Percentiles rank a stretch among this genome's conserved stretches.
Evolutionary conservation across 2,329 filamentous ascomycete species (phyloP).

Genomic region (Calonectria multiphialidica): DNA sequence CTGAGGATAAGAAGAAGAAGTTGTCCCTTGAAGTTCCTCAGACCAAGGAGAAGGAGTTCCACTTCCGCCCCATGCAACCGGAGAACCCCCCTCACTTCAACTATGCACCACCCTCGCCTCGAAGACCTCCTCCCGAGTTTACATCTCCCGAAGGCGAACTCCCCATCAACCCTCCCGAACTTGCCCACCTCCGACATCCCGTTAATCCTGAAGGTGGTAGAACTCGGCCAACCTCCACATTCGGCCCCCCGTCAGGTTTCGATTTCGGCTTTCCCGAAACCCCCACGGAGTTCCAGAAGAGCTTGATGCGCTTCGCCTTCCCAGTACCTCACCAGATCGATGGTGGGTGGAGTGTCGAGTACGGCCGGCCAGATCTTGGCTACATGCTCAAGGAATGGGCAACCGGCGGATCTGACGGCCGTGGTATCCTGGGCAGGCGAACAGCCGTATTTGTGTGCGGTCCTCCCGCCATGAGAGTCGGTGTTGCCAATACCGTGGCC

Average conservation of each 20-base stretch:
- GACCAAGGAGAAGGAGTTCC: slow-evolving; percentile 59
- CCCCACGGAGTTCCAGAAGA: slow-evolving; percentile 90
- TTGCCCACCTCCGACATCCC: slow-evolving; percentile 67
- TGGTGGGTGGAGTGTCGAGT: slow-evolving; percentile 92
- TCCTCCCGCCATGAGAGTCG: slow-evolving; percentile 86
- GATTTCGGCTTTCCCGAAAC: slow-evolving; percentile 87
- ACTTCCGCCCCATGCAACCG: slow-evolving; percentile 67
- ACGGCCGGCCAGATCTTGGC: slow-evolving; percentile 88
- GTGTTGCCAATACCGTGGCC: slow-evolving; percentile 89
- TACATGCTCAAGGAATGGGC: slow-evolving; percentile 89
- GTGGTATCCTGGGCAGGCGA: slow-evolving; percentile 80
- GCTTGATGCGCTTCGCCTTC: slow-evolving; percentile 90
- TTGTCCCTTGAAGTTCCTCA: slow-evolving; percentile 36
- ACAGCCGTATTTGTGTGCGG: slow-evolving; percentile 96
- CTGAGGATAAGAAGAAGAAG: slow-evolving; percentile 56
- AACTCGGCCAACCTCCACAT: slow-evolving; percentile 65
- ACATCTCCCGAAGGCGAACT: slow-evolving; percentile 39
- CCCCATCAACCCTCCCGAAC: slow-evolving; percentile 61
- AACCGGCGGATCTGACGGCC: slow-evolving; percentile 73
- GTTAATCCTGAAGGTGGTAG: slow-evolving; percentile 45
- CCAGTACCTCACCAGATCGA: slow-evolving; percentile 75
- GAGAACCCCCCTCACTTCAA: slow-evolving; percentile 70
- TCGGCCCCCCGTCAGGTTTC: slow-evolving; percentile 73
- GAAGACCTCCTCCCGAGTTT: slow-evolving; percentile 42
- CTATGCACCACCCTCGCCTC: slow-evolving; percentile 63